Evolutionary conservation across 1,139 yeast genomes (phyloP), one percentile per base, ranked within the genome.

Genomic region (Saccharomyces hybrid): DNA sequence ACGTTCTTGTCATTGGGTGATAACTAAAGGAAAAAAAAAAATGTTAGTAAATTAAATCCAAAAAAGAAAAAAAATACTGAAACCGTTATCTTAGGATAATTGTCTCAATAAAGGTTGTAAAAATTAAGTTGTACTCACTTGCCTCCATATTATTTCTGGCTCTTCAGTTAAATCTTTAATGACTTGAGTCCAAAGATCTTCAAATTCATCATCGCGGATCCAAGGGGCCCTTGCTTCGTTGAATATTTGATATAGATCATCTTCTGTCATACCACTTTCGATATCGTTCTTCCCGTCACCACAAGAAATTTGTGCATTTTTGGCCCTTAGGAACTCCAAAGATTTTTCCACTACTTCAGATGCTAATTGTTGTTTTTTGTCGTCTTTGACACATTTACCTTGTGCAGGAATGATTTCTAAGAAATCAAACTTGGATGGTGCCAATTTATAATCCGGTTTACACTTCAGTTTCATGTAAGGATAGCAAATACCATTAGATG

Each of bases 91-190:
- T 1, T 6, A 25, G 57, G 51, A 11, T 14, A 30, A 30, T 23
- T 51, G 50, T 34, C 50, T 49, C 41, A 20, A 20, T 20, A 20
- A 20, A 32, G 51, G 51, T 20, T 20, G 23, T 20, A 20, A 53
- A 54, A 57, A 53, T 49, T 48, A 48, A 49, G 4, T 51, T 53
- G 31, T 65, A 68, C 71, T 67, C 77, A 83, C 91, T 81, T 83
- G 88, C 90, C 93, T 86, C 85, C 86, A 90, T 75, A 81, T 83
- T 70, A 87, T 80, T 66, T 88, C 95, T 49, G 88, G 85, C 72
- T 86, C 88, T 56, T 79, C 77, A 61, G 82, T 81, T 62, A 91
- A 76, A 62, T 84, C 87, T 49, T 76, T 72, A 7, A 84, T 66
- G 8, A 88, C 87, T 62, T 82, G 78, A 32, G 69, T 68, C 97